Conservation (phyloP, 768 basidiomycete species). For the Trichaptum fuscoviolaceum region DNA sequence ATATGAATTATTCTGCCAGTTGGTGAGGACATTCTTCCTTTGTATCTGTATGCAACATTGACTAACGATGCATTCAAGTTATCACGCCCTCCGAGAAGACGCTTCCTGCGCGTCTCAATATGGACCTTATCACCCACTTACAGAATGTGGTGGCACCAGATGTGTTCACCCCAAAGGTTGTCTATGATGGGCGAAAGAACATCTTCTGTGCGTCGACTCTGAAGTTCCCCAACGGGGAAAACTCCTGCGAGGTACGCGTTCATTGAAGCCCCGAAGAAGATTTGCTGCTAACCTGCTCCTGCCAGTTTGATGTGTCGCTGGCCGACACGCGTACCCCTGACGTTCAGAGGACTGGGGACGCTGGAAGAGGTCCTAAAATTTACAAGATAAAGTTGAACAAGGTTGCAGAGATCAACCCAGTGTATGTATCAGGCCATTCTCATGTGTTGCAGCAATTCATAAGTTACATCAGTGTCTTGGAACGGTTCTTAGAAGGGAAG, state of each 20-base stretch:
- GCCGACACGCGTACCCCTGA: conserved; percentile 31
- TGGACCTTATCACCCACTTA: conserved; percentile 61
- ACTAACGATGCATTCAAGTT: conserved; percentile 29
- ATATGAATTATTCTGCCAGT: neutral
- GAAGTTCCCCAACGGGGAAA: conserved; percentile 42
- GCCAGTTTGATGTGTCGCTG: conserved; percentile 58
- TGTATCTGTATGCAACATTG: neutral
- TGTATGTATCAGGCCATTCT: conserved; percentile 26
- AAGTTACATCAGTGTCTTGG: conserved; percentile 43
- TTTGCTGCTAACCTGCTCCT: conserved; percentile 1
- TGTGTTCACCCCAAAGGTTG: conserved; percentile 69
- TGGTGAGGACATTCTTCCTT: neutral
- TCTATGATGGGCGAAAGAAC: conserved; percentile 80
- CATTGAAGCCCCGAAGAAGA: neutral
- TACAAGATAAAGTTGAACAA: conserved; percentile 61
- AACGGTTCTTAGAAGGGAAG: conserved; percentile 56
- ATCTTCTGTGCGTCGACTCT: conserved; percentile 58
- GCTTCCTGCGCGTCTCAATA: conserved; percentile 60
- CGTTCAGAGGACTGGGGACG: conserved; percentile 28
- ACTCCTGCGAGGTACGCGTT: conserved; percentile 43
- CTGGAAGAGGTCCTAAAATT: conserved; percentile 48
- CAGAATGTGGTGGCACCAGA: conserved; percentile 53
- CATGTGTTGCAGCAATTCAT: neutral
- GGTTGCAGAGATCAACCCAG: conserved; percentile 55
- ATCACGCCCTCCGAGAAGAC: conserved; percentile 66